phyloP scores from a whole-genome alignment of 208 protist genomes.

The Trypanosomatidae sp. region DNA sequence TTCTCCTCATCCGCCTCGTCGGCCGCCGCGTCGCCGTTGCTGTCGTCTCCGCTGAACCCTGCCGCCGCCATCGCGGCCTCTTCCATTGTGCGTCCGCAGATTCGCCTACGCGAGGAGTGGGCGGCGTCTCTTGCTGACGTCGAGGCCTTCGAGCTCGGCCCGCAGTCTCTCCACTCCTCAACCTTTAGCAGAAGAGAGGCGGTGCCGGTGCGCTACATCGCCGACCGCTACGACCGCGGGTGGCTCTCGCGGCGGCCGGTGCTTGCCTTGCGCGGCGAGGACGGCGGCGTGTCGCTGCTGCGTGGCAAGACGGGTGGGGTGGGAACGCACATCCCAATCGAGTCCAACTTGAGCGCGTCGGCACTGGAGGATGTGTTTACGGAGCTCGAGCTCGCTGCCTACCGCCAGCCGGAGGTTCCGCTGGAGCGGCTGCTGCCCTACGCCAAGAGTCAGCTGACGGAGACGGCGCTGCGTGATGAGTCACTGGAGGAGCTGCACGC shows the following conservation, averaged over 20 bases:
- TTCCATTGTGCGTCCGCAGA: conserved; percentile 57
- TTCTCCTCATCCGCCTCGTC: conserved; percentile 10
- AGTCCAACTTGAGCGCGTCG: conserved; percentile 15
- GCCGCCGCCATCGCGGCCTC: conserved; percentile 33
- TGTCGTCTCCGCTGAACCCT: conserved; percentile 13
- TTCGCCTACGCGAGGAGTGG: conserved; percentile 55
- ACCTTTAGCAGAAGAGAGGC: conserved; percentile 8
- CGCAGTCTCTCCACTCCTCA: conserved; percentile 12
- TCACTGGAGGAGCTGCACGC: conserved; percentile 52
- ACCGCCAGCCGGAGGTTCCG: conserved; percentile 42
- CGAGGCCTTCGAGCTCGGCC: conserved; percentile 35
- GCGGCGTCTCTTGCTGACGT: conserved; percentile 30
- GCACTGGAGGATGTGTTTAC: conserved; percentile 69
- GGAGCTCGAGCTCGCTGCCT: conserved; percentile 49
- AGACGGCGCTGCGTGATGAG: conserved; percentile 15
- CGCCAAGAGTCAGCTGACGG: conserved; percentile 6
- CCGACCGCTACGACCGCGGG: conserved; percentile 58
- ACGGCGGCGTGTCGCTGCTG: conserved; percentile 23
- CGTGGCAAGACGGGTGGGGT: conserved; percentile 49
- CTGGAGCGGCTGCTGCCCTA: conserved; percentile 38
- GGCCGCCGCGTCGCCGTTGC: neutral
- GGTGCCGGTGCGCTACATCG: conserved; percentile 55
- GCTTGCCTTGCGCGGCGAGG: conserved; percentile 16
- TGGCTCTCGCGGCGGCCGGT: conserved; percentile 49
- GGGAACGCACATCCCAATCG: conserved; percentile 10